These are phyloP conservation scores for Cryphonectria radicalis DNA, from an alignment of 2,329 filamentous ascomycete genomes.

Conservation along the genomic window DNA sequence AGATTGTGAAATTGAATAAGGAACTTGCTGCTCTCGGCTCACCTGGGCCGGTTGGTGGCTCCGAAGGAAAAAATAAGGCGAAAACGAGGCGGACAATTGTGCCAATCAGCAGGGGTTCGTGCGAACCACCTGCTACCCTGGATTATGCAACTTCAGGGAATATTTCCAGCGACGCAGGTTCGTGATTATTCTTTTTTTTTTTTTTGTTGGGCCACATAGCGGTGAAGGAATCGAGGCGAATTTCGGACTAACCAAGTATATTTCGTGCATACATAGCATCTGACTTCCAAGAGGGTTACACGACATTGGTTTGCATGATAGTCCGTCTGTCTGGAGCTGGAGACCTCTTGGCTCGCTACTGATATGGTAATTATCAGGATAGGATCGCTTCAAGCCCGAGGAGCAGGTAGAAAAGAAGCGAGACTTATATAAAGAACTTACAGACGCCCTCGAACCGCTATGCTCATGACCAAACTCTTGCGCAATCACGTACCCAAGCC, in stretches of 20 bases:
- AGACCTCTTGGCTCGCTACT: background rate
- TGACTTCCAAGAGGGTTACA: no score
- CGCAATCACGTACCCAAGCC: background rate
- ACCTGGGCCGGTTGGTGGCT: background rate
- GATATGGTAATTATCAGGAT: background rate
- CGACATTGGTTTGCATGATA: background rate
- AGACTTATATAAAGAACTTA: slow-evolving; percentile 1
- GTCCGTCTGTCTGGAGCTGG: background rate
- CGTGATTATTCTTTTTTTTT: background rate
- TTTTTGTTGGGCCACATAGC: background rate
- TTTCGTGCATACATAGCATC: background rate
- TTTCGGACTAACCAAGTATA: background rate
- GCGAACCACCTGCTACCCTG: background rate
- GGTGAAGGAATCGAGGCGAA: background rate
- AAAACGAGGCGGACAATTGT: background rate
- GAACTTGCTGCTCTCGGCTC: background rate
- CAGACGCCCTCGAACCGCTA: background rate
- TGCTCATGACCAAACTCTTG: background rate
- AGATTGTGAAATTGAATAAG: background rate
- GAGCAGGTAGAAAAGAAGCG: no score
- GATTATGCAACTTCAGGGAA: background rate
- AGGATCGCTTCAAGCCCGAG: background rate
- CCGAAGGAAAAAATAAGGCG: background rate
- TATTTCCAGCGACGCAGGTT: background rate
- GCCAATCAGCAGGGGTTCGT: background rate